phyloP scores from a whole-genome alignment of 306 rosid genomes.

The Quercus gilva region DNA sequence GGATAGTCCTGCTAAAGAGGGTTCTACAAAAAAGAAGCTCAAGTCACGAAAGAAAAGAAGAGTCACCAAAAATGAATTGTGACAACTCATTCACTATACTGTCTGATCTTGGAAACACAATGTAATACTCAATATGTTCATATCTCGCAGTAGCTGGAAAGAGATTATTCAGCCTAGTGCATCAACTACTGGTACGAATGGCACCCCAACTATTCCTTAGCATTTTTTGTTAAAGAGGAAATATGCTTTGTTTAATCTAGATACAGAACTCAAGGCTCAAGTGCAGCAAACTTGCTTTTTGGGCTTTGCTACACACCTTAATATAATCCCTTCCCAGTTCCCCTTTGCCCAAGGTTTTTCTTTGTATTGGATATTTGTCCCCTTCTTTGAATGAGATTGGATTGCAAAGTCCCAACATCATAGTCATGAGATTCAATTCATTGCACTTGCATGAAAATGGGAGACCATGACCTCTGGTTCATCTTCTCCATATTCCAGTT shows the following conservation, averaged over 20 bases:
- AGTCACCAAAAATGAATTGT: not conserved
- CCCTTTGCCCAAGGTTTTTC: too few species aligned
- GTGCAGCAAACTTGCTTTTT: not conserved
- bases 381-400: too few species aligned
- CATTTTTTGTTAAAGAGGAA: not conserved
- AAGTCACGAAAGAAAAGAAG: constrained; percentile 34
- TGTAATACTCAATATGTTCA: not conserved
- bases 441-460: too few species aligned
- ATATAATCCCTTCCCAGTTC: too few species aligned
- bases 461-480: too few species aligned
- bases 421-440: too few species aligned
- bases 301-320: too few species aligned
- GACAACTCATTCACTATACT: not conserved
- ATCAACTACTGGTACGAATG: not conserved
- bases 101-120: not conserved
- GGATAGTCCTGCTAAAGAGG: constrained; percentile 18
- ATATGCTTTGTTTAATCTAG: not conserved
- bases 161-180: not conserved
- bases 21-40: constrained; percentile 30
- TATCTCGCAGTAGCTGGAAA: not conserved
- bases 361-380: too few species aligned
- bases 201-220: not conserved
- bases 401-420: too few species aligned
- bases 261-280: not conserved
- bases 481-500: too few species aligned